Evolutionary conservation across 2,329 filamentous ascomycete species (phyloP), one percentile per base, ranked within the genome.

Genomic region (Diatrype stigma): DNA sequence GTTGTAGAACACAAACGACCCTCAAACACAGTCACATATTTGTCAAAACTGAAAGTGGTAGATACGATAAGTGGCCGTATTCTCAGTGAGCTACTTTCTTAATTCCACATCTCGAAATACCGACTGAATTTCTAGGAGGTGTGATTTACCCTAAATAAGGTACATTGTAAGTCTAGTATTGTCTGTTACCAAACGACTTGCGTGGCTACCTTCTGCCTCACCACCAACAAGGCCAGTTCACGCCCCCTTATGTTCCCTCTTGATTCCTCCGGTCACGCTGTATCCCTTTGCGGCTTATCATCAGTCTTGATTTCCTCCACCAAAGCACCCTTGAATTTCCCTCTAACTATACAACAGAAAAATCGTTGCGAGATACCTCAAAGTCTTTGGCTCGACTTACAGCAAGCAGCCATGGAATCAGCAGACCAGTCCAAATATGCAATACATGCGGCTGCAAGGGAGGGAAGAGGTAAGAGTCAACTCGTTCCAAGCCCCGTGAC

Each of bases 401-500:
- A 12, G n/a, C 19, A 42, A 12, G 38, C 22, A 44, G 40, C 14
- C 40, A 44, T 44, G 40, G 40, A 44, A 26, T n/a, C n/a, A n/a
- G 16, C 22, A 26, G 40, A 22, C n/a, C 40, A 44, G 40, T 28
- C 83, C 47, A 89, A 86, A 60, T 96, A 85, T 60, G 87, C 89
- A 22, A 85, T 96, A 26, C 92, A 96, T 66, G 89, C 89, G 58
- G 93, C 93, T 40, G 87, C 87, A 55, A 82, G 92, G 51, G 90
- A 96, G 68, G 91, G 92, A 40, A 87, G 84, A 75, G 79, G 92
- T 96, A 78, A 66, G 78, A 60, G 22, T 30, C 44, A 22, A n/a
- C n/a, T n/a, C n/a, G n/a, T n/a, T n/a, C n/a, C n/a, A n/a, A n/a
- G n/a, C n/a, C n/a, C n/a, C n/a, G n/a, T n/a, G n/a, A n/a, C n/a